Percentiles rank a stretch among this genome's conserved stretches.
Evolutionary conservation across 495 filamentous ascomycete species (phyloP).

Genomic region (Thozetella sp.): DNA sequence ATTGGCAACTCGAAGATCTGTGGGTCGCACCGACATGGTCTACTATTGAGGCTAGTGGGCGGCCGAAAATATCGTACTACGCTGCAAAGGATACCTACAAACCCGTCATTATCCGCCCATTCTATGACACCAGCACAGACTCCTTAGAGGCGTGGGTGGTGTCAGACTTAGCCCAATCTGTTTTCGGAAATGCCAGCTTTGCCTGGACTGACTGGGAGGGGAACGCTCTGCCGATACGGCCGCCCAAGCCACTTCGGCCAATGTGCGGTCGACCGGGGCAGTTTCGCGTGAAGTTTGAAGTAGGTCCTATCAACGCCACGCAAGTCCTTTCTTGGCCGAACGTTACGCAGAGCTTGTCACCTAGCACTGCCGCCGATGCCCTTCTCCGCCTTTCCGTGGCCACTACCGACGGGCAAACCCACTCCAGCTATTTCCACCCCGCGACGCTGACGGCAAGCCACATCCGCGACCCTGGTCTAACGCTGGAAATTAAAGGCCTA

Average conservation of each 20-base stretch:
- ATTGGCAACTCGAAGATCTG: slow-evolving; percentile 73
- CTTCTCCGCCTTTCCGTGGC: slow-evolving; percentile 54
- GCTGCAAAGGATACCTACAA: slow-evolving; percentile 61
- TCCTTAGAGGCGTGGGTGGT: slow-evolving; percentile 63
- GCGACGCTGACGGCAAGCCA: slow-evolving; percentile 49
- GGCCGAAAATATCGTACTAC: slow-evolving; percentile 69
- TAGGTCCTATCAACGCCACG: slow-evolving; percentile 30
- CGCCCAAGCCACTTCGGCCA: neutral
- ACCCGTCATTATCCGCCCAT: slow-evolving; percentile 61
- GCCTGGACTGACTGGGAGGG: slow-evolving; percentile 29
- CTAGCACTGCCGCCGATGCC: slow-evolving; percentile 50
- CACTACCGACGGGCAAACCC: slow-evolving; percentile 47
- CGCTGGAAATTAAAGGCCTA: slow-evolving; percentile 36
- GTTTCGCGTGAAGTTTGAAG: slow-evolving; percentile 54
- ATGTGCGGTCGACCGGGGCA: slow-evolving; percentile 10
- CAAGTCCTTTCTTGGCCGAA: slow-evolving; percentile 4
- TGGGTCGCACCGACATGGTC: slow-evolving; percentile 73
- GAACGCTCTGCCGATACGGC: slow-evolving; percentile 4
- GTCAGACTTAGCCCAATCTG: slow-evolving; percentile 50
- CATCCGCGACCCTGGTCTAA: slow-evolving; percentile 57
- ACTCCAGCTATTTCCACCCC: slow-evolving; percentile 58
- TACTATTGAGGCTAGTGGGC: slow-evolving; percentile 62
- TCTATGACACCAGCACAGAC: slow-evolving; percentile 57
- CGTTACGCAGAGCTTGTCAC: slow-evolving; percentile 27
- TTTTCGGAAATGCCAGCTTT: slow-evolving; percentile 19